Conservation (phyloP, 495 filamentous ascomycete genomes). For the Pyrenula massariospora region DNA sequence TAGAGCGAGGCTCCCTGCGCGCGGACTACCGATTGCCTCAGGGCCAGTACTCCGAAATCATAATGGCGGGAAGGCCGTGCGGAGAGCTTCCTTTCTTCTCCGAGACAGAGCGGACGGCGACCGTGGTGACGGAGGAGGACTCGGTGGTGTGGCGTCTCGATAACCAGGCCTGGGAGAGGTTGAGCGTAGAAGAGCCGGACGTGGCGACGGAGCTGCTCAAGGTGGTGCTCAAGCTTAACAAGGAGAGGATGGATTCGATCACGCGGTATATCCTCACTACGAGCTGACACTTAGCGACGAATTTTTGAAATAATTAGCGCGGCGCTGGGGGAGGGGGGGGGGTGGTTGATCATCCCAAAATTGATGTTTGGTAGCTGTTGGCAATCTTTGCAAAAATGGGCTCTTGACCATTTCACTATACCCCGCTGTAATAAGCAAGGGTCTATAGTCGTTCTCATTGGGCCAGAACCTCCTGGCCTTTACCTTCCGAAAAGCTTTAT, state of each 20-base stretch:
- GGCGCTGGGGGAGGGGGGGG: too few species aligned
- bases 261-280: constrained; percentile 45
- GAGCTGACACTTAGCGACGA: too few species aligned
- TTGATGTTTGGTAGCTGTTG: too few species aligned
- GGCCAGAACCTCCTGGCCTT: too few species aligned
- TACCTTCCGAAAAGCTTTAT: too few species aligned
- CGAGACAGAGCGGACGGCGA: constrained; percentile 75
- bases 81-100: constrained; percentile 95
- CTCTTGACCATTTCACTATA: too few species aligned
- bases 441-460: too few species aligned
- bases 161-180: constrained; percentile 49
- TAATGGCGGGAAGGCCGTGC: constrained; percentile 89
- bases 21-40: constrained; percentile 85
- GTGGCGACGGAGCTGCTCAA: constrained; percentile 76
- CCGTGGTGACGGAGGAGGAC: constrained; percentile 69
- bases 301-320: too few species aligned
- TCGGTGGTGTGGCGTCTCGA: constrained; percentile 75
- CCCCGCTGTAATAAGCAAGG: too few species aligned
- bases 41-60: constrained; percentile 78
- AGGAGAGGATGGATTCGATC: constrained; percentile 82
- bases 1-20: constrained; percentile 79
- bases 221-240: constrained; percentile 75
- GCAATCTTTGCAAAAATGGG: too few species aligned
- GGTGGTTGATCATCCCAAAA: too few species aligned
- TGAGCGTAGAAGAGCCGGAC: constrained; percentile 59